Evolutionary conservation across 164 flowering plant species (phyloP).

Genomic region (Sedum album): DNA sequence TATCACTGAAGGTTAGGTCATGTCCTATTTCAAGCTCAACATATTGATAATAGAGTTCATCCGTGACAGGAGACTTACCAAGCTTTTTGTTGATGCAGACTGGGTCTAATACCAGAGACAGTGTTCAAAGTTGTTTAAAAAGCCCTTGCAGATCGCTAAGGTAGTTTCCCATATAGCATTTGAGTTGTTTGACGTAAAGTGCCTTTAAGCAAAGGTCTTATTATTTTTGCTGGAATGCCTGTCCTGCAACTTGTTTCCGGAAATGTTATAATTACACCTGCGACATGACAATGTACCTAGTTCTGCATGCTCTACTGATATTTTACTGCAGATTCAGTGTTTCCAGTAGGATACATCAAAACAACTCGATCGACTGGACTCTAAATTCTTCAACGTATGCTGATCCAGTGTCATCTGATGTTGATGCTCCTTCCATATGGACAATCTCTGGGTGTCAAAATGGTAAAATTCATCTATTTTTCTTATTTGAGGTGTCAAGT

Average conservation of each 20-base stretch:
- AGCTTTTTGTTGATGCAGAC: not conserved
- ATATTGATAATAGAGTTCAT: not conserved
- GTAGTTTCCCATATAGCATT: not conserved
- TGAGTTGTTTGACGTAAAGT: not conserved
- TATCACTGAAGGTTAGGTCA: conserved; percentile 50
- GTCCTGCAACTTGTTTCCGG: not conserved
- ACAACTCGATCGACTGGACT: conserved; percentile 61
- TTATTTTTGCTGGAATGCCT: not conserved
- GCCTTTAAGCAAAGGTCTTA: not conserved
- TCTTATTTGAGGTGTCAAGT: not conserved
- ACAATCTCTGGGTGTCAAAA: conserved; percentile 88
- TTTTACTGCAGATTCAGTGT: conserved; percentile 34
- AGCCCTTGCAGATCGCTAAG: not conserved
- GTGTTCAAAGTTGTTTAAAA: not conserved
- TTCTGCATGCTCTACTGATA: not conserved
- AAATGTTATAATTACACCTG: conserved; percentile 17
- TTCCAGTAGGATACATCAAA: conserved; percentile 22
- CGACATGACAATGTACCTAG: conserved; percentile 6
- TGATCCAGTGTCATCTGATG: conserved; percentile 65
- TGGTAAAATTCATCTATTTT: conserved; percentile 27
- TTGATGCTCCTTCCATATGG: conserved; percentile 88
- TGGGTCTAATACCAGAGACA: not conserved
- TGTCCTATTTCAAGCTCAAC: not conserved
- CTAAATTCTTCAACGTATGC: conserved; percentile 34
- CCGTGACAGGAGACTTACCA: not conserved